Evolutionary conservation across 2,329 filamentous ascomycete species (phyloP), one percentile per base, ranked within the genome.

Genomic region (Phaeosphaeria sp.): DNA sequence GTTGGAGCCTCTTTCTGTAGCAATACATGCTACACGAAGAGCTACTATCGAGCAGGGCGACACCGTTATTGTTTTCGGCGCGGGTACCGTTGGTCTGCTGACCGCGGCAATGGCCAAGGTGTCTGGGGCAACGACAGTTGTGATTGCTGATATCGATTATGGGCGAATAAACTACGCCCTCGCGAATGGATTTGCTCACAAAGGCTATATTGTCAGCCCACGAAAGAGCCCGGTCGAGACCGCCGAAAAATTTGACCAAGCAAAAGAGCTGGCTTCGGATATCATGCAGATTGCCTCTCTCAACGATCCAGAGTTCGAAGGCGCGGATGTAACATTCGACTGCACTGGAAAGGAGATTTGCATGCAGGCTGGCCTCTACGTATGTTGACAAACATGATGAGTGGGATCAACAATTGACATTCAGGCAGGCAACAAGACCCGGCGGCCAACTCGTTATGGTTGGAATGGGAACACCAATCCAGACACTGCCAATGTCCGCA

Each of bases 11-110:
- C 86, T 96, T 39, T 88, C 90, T 47, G 92, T 96, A 25, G 92
- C 89, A 15, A 92, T 96, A 30, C 93, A 96, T 80, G 92, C 95
- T 66, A 88, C 89, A 58, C 87, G 87, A 67, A 90, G 93, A 80
- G 92, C 89, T 1, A 78, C 79, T 23, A 83, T 96, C 62, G 83
- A 83, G 63, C 91, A 91, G 1, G 92, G 92, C 9, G 86, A 93
- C 72, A 87, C 85, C 6, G 90, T 93, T 17, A 89, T 96, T 2
- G 88, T 97, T 21, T 94, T 96, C 81, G 92, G 92, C 46, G 92
- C 92, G 3, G 93, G 92, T 0, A 92, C 92, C 2, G 75, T 79
- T 52, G 77, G 77, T 11, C 62, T 79, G 22, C 64, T 79, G 53
- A 72, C 72, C 41, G 76, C 77, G 46, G 76, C 76, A 15, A 78